Percentiles rank a stretch among this genome's conserved stretches.
Conservation (phyloP, 2,329 filamentous ascomycete genomes). For the Colletotrichum sp. region DNA sequence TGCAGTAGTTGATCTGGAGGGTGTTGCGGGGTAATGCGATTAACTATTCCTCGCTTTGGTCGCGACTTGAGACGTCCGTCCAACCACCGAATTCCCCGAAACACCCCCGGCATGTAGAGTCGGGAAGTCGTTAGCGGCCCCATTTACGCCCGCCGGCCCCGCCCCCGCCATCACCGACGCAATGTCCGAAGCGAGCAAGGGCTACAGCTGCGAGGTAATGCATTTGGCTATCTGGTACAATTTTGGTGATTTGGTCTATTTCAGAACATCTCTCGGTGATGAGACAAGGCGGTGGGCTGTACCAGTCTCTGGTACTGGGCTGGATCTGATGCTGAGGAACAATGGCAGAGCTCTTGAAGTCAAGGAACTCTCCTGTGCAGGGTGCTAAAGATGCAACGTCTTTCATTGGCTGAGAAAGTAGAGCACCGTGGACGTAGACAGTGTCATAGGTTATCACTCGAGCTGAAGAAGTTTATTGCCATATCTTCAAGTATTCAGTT, state of each 20-base stretch:
- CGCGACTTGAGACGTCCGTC: background rate
- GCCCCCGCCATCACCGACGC: background rate
- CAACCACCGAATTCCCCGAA: background rate
- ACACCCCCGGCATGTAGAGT: background rate
- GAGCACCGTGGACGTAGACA: background rate
- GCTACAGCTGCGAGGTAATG: background rate
- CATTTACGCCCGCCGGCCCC: background rate
- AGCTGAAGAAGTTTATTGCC: background rate
- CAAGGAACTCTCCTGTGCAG: background rate
- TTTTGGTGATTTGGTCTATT: background rate
- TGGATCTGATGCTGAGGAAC: too few relatives aligned
- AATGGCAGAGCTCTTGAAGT: too few relatives aligned
- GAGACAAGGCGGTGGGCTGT: too few relatives aligned
- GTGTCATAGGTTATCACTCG: fast-evolving
- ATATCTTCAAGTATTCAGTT: background rate
- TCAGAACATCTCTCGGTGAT: background rate
- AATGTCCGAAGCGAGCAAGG: background rate
- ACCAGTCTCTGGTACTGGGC: too few relatives aligned
- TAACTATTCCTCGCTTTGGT: background rate
- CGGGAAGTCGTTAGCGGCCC: background rate
- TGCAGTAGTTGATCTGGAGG: background rate
- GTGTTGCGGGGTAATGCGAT: background rate
- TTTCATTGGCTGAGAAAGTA: background rate
- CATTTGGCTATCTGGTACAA: background rate
- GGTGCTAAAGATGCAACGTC: background rate